phyloP scores from a whole-genome alignment of 495 filamentous ascomycete species.

The Staphylotrichum tortipilum region DNA sequence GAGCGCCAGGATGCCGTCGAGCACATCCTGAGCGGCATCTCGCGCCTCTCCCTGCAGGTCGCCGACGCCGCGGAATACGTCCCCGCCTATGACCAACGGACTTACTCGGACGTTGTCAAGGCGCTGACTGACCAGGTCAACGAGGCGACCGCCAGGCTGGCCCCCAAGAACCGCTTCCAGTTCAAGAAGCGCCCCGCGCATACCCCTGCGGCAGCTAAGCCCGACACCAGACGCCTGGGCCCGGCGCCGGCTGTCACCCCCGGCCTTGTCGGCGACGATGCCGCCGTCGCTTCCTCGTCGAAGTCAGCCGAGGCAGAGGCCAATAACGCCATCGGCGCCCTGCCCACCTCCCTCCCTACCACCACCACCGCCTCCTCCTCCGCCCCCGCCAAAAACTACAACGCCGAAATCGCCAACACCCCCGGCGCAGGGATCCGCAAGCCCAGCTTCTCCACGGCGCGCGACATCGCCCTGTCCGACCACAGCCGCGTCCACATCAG shows the following conservation, averaged over 20 bases:
- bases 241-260: not conserved
- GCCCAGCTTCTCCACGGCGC: slow-evolving; percentile 52
- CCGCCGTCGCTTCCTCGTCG: slow-evolving; percentile 9
- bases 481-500: slow-evolving; percentile 60
- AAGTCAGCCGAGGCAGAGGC: slow-evolving; percentile 13
- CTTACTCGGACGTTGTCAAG: slow-evolving; percentile 37
- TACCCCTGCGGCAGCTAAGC: not conserved
- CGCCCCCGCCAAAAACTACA: slow-evolving; percentile 40
- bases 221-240: slow-evolving; percentile 4
- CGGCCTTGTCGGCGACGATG: not conserved
- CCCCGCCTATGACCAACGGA: slow-evolving; percentile 39
- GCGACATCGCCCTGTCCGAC: slow-evolving; percentile 54
- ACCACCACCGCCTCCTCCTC: not conserved
- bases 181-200: slow-evolving; percentile 32
- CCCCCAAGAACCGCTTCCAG: slow-evolving; percentile 37
- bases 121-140: slow-evolving; percentile 36
- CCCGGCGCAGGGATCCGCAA: slow-evolving; percentile 31
- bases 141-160: slow-evolving; percentile 31
- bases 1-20: slow-evolving; percentile 41
- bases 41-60: slow-evolving; percentile 34
- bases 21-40: slow-evolving; percentile 35
- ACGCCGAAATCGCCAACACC: slow-evolving; percentile 36
- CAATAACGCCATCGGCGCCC: slow-evolving; percentile 21
- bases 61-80: slow-evolving; percentile 36
- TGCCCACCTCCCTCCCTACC: slow-evolving; percentile 19